Evolutionary conservation across 768 basidiomycete genomes (phyloP), one percentile per base, ranked within the genome.

Genomic region (Coprinellus micaceus): DNA sequence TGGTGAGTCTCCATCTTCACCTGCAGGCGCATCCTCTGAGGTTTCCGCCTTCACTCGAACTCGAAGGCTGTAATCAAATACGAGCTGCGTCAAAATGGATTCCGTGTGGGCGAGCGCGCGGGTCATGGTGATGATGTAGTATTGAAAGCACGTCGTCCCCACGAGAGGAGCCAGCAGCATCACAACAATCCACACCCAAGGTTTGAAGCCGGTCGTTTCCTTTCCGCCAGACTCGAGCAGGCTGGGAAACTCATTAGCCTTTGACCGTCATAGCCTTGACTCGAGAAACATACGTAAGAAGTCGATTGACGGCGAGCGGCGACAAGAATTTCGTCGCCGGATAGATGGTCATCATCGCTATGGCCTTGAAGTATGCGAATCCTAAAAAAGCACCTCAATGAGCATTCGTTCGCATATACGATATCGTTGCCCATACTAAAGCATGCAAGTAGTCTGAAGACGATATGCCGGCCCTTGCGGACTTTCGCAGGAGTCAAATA

Each of bases 11-110:
- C 21, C 41, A 11, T 58, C 22, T 64, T 57, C 26, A 44, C 25
- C 19, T 44, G 10, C 13, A 19, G 13, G 13, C 41, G n/a, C 7
- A 19, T 21, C 17, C 24, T 33, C 30, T 11, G 45, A 72, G 3
- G 62, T 60, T 56, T 71, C 71, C 22, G 82, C 77, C 57, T 79
- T 82, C 70, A 85, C 75, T 26, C 86, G 76, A 44, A 89, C 79
- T 26, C 83, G 76, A 7, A 91, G 75, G 3, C 72, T 68, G 51
- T 77, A 74, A 45, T 75, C 73, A 37, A 76, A 74, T 28, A 76
- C 60, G 17, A 76, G 67, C 53, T 77, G 71, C 1, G 74, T 73
- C 51, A 75, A 58, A 29, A 77, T 65, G 11, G 66, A 75, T 64
- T 87, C 82, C 4, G 69, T 62, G 4, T 77, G 79, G 15, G 82